Base-by-base conservation (phyloP, 2,329 filamentous ascomycete genomes). In the Fusarium sp. region DNA sequence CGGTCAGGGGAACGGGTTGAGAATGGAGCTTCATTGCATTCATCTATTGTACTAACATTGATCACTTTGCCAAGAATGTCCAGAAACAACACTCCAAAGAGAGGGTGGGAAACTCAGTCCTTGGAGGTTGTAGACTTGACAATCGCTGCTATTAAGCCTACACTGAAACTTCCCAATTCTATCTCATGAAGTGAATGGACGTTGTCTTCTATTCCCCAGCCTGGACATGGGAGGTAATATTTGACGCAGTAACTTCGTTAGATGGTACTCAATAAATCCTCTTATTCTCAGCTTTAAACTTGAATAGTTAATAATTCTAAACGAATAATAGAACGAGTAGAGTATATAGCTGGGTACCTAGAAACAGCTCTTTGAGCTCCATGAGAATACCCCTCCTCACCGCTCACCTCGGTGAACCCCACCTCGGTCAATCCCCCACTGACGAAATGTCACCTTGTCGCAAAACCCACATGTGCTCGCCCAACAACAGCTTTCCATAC, bases 391-490 rank as follows among this genome's bases (percentile, higher is more conserved):
- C 81, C 79, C 78, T 77, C 71, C 64, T 73, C 59, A 57, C 73
- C 63, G 66, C 69, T 78, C 80, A 81, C 78, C 78, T 59, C 69
- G 78, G 72, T 77, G 78, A 78, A 56, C 47, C 47, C 47, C 47
- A 54, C 47, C 47, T 61, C 69, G 77, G 72, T 77, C 77, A 78
- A 50, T 34, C 52, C 42, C 73, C 78, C 79, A 79, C 78, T 79
- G 76, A 77, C 75, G 77, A 81, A 80, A 78, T 78, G 77, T 74
- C 72, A 59, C 69, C 72, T 72, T 61, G 75, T 78, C 76, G 76
- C 79, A 78, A 78, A 80, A 77, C 72, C 72, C 72, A 65, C 66
- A 71, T 57, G 69, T 65, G 59, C 65, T 71, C 66, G 62, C 65
- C 72, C 58, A 66, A 75, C 72, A 58, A 67, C 67, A 79, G 75